Evolutionary conservation across 176 grass and related monocot genomes (phyloP).

Genomic region (Miscanthus lutarioriparius): DNA sequence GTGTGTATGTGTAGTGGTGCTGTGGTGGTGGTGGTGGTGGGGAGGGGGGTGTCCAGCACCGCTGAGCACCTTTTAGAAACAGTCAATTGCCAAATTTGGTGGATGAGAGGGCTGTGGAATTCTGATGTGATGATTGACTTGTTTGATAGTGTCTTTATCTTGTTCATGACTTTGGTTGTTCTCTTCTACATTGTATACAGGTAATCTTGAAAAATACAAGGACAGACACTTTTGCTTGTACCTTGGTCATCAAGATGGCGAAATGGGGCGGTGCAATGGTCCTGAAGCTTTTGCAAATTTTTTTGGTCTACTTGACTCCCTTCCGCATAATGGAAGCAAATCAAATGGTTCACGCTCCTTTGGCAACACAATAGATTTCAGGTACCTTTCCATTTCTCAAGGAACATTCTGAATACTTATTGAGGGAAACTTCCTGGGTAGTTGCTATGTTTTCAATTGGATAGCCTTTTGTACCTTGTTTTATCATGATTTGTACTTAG

Average conservation of each 20-base stretch:
- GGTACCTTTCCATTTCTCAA: conserved; percentile 45
- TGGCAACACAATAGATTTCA: conserved; percentile 74
- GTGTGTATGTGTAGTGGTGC: background rate
- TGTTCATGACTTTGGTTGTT: conserved; percentile 16
- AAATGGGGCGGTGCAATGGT: conserved; percentile 70
- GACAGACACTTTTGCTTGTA: conserved; percentile 84
- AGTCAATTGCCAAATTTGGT: background rate
- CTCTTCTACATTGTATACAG: conserved; percentile 46
- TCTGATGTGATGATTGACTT: background rate
- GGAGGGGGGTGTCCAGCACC: background rate
- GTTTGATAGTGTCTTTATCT: conserved; percentile 21
- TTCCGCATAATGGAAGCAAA: conserved; percentile 65
- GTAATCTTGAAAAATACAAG: conserved; percentile 75
- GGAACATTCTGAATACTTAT: conserved; percentile 25
- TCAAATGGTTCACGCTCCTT: conserved; percentile 60
- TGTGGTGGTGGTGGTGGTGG: too few species aligned
- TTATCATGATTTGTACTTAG: background rate
- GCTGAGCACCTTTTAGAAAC: background rate
- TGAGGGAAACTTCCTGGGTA: background rate
- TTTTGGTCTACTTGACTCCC: conserved; percentile 87
- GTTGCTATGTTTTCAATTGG: background rate
- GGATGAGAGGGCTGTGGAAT: background rate
- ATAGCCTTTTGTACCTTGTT: background rate
- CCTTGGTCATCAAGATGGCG: conserved; percentile 70
- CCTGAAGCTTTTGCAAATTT: conserved; percentile 76